Evolutionary conservation across 352 stramenopile genomes (phyloP).

Genomic region (Phytophthora sp.): DNA sequence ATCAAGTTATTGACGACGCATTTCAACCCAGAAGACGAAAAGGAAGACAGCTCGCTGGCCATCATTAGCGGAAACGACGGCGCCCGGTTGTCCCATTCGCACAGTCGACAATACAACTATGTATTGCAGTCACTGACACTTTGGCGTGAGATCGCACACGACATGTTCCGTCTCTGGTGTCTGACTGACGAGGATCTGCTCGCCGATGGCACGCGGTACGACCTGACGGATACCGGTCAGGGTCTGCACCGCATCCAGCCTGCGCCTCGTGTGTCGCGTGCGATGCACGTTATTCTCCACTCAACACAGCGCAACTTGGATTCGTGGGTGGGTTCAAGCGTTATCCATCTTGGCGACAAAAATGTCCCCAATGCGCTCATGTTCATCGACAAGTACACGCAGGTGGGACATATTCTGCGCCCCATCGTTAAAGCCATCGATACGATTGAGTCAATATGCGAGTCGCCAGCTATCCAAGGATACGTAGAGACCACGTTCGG

Average conservation of each 20-base stretch:
- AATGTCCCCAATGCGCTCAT: slow-evolving; percentile 98
- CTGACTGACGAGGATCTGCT: slow-evolving; percentile 94
- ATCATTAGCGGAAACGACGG: slow-evolving; percentile 94
- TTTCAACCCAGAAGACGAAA: slow-evolving; percentile 84
- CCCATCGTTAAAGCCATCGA: slow-evolving; percentile 90
- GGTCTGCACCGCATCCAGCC: slow-evolving; percentile 95
- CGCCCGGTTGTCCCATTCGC: slow-evolving; percentile 94
- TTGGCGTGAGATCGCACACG: slow-evolving; percentile 95
- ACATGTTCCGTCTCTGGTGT: slow-evolving; percentile 98
- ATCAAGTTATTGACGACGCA: slow-evolving; percentile 89
- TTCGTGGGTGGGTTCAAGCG: slow-evolving; percentile 93
- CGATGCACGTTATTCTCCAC: slow-evolving; percentile 95
- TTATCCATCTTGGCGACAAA: slow-evolving; percentile 98
- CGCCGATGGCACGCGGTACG: slow-evolving; percentile 73
- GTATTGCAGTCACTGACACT: slow-evolving; percentile 96
- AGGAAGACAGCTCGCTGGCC: slow-evolving; percentile 86
- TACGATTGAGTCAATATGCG: slow-evolving; percentile 64
- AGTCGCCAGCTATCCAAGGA: slow-evolving; percentile 53
- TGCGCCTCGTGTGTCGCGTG: slow-evolving; percentile 92
- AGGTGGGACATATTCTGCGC: slow-evolving; percentile 89
- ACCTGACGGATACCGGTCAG: slow-evolving; percentile 95
- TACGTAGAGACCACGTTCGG: slow-evolving; percentile 89
- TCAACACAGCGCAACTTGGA: slow-evolving; percentile 75
- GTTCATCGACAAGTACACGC: slow-evolving; percentile 99
- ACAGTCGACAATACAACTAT: slow-evolving; percentile 96